phyloP scores from a whole-genome alignment of 352 stramenopile species.

The Elongisporangium prolatum region DNA sequence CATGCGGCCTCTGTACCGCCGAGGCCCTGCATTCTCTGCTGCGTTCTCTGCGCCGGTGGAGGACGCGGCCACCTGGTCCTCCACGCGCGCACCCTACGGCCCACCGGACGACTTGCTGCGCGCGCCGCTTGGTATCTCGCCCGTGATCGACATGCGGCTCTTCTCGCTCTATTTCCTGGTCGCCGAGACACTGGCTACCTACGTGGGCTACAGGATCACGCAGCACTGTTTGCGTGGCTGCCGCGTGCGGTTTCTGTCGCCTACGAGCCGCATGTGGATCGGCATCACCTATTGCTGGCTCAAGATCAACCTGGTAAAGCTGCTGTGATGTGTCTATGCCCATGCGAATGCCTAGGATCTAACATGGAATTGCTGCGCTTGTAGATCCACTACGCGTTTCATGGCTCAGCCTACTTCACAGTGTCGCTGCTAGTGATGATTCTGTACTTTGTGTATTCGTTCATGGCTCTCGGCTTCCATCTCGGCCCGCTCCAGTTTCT shows the following conservation, averaged over 20 bases:
- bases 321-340: neutral
- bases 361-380: neutral
- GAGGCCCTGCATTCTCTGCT: constrained; percentile 49
- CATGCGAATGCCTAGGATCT: neutral
- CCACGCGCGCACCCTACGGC: constrained; percentile 29
- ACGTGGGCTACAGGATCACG: constrained; percentile 73
- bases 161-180: constrained; percentile 81
- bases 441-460: constrained; percentile 59
- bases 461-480: constrained; percentile 76
- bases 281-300: constrained; percentile 65
- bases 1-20: constrained; percentile 46
- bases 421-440: constrained; percentile 58
- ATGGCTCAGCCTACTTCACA: constrained; percentile 62
- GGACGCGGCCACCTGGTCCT: constrained; percentile 27
- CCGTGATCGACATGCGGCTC: constrained; percentile 54
- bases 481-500: constrained; percentile 73
- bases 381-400: constrained; percentile 79
- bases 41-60: constrained; percentile 34
- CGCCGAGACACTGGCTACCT: constrained; percentile 70
- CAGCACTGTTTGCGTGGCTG: constrained; percentile 74
- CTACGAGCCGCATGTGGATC: constrained; percentile 59
- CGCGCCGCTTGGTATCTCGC: constrained; percentile 23
- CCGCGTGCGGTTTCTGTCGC: constrained; percentile 57
- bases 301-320: constrained; percentile 74
- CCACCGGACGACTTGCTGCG: constrained; percentile 34